phyloP scores from a whole-genome alignment of 768 basidiomycete species.

The Auriscalpium orientale region DNA sequence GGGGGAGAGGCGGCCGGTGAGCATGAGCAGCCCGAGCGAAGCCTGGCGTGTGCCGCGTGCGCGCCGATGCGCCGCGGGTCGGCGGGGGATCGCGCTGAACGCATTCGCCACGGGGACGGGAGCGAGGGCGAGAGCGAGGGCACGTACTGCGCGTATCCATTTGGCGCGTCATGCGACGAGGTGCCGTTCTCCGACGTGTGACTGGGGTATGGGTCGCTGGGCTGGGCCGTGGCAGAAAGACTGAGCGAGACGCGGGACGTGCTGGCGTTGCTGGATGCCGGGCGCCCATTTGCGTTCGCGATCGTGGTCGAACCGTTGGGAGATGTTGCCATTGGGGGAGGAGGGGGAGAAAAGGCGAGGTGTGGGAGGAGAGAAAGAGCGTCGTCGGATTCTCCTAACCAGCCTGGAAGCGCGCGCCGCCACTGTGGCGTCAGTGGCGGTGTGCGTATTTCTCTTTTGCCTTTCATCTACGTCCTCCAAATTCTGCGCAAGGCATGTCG shows the following conservation, averaged over 20 bases:
- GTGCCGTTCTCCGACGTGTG: slow-evolving; percentile 25
- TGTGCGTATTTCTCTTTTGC: too few species aligned
- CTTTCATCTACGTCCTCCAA: too few species aligned
- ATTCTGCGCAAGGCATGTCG: too few species aligned
- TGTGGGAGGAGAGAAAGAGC: neutral
- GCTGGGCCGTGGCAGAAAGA: slow-evolving; percentile 1
- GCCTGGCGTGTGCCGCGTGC: too few species aligned
- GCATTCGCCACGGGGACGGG: too few species aligned
- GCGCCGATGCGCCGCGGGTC: too few species aligned
- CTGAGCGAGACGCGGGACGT: neutral
- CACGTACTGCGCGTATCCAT: slow-evolving; percentile 58
- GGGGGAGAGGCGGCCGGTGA: too few species aligned
- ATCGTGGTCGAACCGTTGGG: slow-evolving; percentile 18
- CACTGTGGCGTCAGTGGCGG: too few species aligned
- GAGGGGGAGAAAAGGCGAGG: neutral
- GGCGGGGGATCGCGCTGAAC: too few species aligned
- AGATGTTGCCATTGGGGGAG: neutral
- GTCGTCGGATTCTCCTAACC: neutral
- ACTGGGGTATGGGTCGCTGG: slow-evolving; percentile 16
- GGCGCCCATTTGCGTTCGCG: slow-evolving; percentile 37
- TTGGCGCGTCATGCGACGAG: slow-evolving; percentile 25
- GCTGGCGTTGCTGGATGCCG: slow-evolving; percentile 41
- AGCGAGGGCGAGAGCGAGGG: neutral
- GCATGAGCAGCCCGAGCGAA: too few species aligned
- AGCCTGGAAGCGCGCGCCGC: too few species aligned